phyloP scores from a whole-genome alignment of 1,284 basidiomycete genomes.

The Rhizoctonia solani region DNA sequence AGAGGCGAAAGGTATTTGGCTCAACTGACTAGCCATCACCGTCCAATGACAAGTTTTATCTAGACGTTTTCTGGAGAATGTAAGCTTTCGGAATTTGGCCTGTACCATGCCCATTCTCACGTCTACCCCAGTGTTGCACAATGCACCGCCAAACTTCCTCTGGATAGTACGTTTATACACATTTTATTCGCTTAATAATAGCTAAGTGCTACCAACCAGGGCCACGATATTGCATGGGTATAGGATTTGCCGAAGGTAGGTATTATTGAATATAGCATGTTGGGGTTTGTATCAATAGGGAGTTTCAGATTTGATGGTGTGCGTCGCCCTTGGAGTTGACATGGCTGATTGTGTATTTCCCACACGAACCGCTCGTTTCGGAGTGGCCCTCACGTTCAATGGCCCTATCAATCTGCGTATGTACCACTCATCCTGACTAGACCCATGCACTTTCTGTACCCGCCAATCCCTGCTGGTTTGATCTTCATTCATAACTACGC shows the following conservation, averaged over 20 bases:
- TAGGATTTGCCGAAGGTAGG: constrained; percentile 86
- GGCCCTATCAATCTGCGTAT: constrained; percentile 79
- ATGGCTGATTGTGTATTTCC: constrained; percentile 93
- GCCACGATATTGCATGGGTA: constrained; percentile 85
- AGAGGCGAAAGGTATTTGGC: constrained; percentile 74
- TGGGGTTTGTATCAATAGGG: neutral
- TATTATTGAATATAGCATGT: neutral
- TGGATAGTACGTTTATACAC: constrained; percentile 56
- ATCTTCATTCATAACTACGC: neutral
- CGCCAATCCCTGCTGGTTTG: no score
- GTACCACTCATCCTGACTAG: constrained; percentile 42
- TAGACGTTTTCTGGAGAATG: constrained; percentile 84
- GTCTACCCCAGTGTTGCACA: constrained; percentile 66
- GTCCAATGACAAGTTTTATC: neutral
- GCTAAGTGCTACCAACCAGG: constrained; percentile 49
- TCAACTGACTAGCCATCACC: neutral
- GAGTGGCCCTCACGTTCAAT: constrained; percentile 76
- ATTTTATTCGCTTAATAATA: constrained; percentile 17
- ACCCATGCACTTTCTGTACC: no score
- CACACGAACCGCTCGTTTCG: constrained; percentile 83
- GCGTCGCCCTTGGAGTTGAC: constrained; percentile 84
- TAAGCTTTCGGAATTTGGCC: constrained; percentile 48
- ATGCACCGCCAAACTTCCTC: constrained; percentile 72
- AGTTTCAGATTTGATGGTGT: constrained; percentile 75
- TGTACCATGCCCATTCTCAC: neutral